A percentile compares a stretch with the other conserved stretches of the same genome.
Conservation (phyloP, 2,329 filamentous ascomycete genomes). For the Aureobasidium sp. region DNA sequence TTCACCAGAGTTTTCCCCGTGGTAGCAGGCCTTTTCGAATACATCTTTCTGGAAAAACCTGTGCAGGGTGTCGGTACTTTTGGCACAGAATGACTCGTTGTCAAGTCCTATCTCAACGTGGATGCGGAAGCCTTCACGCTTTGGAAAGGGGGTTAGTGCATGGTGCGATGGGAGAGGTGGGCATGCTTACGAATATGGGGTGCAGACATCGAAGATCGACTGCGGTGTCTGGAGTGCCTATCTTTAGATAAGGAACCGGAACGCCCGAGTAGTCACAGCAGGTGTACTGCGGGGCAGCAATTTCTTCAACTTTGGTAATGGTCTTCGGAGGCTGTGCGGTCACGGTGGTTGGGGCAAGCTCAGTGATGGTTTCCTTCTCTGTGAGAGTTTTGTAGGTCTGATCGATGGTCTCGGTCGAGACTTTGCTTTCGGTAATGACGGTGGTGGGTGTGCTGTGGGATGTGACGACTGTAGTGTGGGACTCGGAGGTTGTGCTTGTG, state of each 20-base stretch:
- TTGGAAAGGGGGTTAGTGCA: neutral
- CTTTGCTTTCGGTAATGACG: neutral
- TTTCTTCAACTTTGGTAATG: neutral
- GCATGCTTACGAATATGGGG: neutral
- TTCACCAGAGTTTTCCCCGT: neutral
- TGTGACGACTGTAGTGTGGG: neutral
- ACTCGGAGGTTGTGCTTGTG: neutral
- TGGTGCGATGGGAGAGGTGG: neutral
- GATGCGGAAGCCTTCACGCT: neutral
- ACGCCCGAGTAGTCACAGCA: neutral
- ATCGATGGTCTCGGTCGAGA: neutral
- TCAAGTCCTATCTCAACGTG: too few relatives aligned
- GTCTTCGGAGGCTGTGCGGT: neutral
- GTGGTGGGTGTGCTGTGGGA: neutral
- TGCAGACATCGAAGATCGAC: neutral
- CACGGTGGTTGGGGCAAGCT: neutral
- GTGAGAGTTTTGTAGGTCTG: neutral
- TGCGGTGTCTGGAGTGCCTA: neutral
- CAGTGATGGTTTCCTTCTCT: neutral
- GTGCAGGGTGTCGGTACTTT: neutral
- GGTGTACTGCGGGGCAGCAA: neutral
- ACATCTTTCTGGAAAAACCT: neutral
- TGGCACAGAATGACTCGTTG: neutral
- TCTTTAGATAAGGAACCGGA: neutral
- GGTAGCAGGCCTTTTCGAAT: neutral